phyloP scores from a whole-genome alignment of 768 basidiomycete genomes.

The Russula griseocarnosa region DNA sequence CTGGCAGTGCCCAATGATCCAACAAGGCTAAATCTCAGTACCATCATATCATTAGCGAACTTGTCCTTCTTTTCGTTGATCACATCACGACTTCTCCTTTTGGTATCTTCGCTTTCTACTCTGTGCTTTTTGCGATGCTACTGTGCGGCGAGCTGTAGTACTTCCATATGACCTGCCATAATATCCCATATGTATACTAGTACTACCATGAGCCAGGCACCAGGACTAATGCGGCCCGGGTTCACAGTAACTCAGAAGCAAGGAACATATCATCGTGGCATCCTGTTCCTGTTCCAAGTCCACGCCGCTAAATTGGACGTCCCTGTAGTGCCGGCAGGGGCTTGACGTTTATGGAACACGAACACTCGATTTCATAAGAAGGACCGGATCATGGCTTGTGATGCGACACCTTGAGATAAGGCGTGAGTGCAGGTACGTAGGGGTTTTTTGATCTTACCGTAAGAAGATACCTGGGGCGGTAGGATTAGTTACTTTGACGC shows the following conservation, averaged over 20 bases:
- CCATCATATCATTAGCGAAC: constrained; percentile 9
- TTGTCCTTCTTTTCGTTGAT: constrained; percentile 16
- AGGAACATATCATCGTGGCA: not conserved
- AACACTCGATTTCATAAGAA: not conserved
- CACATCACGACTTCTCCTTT: constrained; percentile 5
- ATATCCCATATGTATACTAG: not conserved
- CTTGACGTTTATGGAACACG: not conserved
- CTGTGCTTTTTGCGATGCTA: not conserved
- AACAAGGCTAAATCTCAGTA: constrained; percentile 14
- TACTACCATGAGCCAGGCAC: not conserved
- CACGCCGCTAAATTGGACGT: constrained; percentile 13
- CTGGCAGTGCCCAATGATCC: not conserved
- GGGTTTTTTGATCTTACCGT: not conserved
- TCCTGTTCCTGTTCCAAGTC: not conserved
- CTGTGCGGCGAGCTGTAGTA: not conserved
- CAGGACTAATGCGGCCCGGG: not conserved
- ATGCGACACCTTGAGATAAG: not conserved
- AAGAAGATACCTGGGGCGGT: not conserved
- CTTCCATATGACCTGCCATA: not conserved
- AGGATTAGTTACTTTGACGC: not conserved
- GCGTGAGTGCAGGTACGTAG: not conserved
- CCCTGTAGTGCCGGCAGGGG: not conserved
- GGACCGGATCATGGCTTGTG: not conserved
- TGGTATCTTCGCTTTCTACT: constrained; percentile 5
- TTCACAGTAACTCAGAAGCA: not conserved